phyloP scores from a whole-genome alignment of 1,284 basidiomycete species.

The Microstroma glucosiphilum region DNA sequence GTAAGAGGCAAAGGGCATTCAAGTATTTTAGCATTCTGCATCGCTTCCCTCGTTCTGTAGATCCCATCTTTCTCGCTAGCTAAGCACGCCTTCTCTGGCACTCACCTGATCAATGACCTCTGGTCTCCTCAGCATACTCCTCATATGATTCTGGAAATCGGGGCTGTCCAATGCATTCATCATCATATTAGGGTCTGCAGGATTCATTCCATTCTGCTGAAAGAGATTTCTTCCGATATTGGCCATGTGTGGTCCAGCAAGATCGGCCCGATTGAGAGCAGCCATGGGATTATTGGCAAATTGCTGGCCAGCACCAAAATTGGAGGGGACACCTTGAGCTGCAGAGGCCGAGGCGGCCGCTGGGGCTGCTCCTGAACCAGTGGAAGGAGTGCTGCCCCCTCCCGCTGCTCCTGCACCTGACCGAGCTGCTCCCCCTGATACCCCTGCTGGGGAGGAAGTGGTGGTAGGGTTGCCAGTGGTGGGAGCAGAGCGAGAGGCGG shows the following conservation, averaged over 20 bases:
- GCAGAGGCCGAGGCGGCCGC: slow-evolving; percentile 14
- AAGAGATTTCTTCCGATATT: slow-evolving; percentile 27
- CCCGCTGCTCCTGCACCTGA: background rate
- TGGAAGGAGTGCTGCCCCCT: background rate
- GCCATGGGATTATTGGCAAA: slow-evolving; percentile 47
- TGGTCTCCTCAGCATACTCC: slow-evolving; percentile 40
- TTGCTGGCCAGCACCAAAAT: slow-evolving; percentile 44
- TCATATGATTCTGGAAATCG: slow-evolving; percentile 43
- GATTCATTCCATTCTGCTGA: slow-evolving; percentile 29
- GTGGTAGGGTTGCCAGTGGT: slow-evolving; percentile 29
- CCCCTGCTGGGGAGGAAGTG: background rate
- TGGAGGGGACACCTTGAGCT: slow-evolving; percentile 41
- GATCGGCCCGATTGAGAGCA: slow-evolving; percentile 43
- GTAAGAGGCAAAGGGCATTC: background rate
- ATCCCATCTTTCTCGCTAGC: no score
- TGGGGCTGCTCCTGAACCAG: slow-evolving; percentile 14
- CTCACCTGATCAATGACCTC: slow-evolving; percentile 37
- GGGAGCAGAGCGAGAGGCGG: slow-evolving; percentile 32
- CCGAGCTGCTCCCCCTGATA: no score
- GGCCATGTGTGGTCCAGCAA: slow-evolving; percentile 48
- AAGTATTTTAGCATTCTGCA: no score
- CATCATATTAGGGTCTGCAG: slow-evolving; percentile 46
- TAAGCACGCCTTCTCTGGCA: background rate
- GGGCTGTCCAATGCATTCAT: slow-evolving; percentile 44
- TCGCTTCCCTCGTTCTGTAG: no score